phyloP scores from a whole-genome alignment of 257 asterid genomes.

The Anisodus tanguticus region DNA sequence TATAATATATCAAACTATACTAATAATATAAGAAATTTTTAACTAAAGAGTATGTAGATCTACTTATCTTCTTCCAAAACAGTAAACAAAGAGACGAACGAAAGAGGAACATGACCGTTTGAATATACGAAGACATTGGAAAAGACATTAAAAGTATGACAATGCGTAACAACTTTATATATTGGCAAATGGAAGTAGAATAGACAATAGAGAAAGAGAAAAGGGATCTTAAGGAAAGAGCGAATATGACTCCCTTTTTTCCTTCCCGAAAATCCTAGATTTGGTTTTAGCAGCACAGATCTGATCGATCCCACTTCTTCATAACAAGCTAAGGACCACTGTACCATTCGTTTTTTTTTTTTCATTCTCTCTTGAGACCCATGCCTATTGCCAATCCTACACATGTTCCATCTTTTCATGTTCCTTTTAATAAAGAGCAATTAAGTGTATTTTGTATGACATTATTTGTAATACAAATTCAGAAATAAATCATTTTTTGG shows the following conservation, averaged over 20 bases:
- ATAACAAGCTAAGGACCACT: slow-evolving; percentile 22
- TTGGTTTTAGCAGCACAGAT: slow-evolving; percentile 19
- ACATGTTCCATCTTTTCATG: slow-evolving; percentile 27
- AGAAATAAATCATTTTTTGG: no score
- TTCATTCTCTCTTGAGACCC: neutral
- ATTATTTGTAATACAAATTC: no score
- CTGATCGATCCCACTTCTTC: neutral
- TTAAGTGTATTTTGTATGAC: neutral
- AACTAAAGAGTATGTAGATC: neutral
- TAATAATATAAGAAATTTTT: no score
- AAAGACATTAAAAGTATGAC: slow-evolving; percentile 34
- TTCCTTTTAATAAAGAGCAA: neutral
- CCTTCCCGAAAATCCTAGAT: slow-evolving; percentile 29
- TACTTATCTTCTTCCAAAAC: neutral
- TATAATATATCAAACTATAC: no score
- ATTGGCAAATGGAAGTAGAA: neutral
- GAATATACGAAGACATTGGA: slow-evolving; percentile 37
- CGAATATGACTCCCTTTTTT: neutral
- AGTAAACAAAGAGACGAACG: neutral
- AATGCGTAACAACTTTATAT: slow-evolving; percentile 14
- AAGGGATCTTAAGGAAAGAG: neutral
- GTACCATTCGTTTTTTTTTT: neutral
- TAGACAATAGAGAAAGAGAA: neutral
- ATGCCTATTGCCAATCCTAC: neutral
- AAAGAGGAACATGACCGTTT: slow-evolving; percentile 27